Evolutionary conservation across 2,329 filamentous ascomycete species (phyloP), one percentile per base, ranked within the genome.

Genomic region (Sordariomycetes sp.): DNA sequence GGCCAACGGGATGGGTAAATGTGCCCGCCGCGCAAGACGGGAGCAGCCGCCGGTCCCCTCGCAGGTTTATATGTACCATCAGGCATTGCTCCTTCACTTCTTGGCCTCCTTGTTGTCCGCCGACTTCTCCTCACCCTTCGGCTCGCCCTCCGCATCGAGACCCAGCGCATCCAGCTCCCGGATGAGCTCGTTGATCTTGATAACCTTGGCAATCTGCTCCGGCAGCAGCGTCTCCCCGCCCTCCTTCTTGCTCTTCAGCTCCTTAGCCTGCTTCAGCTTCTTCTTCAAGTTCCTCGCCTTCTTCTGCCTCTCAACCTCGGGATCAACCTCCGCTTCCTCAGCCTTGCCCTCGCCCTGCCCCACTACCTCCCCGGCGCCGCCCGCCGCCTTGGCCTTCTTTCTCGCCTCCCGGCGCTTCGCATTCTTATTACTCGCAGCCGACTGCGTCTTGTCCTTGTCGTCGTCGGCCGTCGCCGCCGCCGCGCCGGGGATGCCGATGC

Each of bases 131-230:
- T 55, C 15, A 50, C 64, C 62, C 62, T 76, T 76, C 1, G 72
- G 71, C 61, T 91, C 87, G 2, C 86, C 89, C 10, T 95, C 87
- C 1, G 81, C 72, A 68, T 95, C 87, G 61, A 97, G 90, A 0
- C 92, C 92, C 32, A 99, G 76, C 2, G 81, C 79, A 64, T 95
- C 89, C 58, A 99, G 74, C 68, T 97, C 91, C 13, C 90, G 82
- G 59, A 96, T 85, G 55, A 99, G 79, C 74, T 99, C 94, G 61
- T 89, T 90, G 68, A 99, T 96, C 72, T 94, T 95, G 69, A 96
- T 95, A 57, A 99, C 89, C 74, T 99, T 99, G 64, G 92, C 90
- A 62, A 97, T 86, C 73, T 99, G 94, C 73, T 99, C 94, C 0
- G 91, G 92, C 28, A 97, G 76, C 60, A 99, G 73, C 4, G 82